Evolutionary conservation across 108 stramenopile species (phyloP).

Genomic region (Skeletonema grethae): DNA sequence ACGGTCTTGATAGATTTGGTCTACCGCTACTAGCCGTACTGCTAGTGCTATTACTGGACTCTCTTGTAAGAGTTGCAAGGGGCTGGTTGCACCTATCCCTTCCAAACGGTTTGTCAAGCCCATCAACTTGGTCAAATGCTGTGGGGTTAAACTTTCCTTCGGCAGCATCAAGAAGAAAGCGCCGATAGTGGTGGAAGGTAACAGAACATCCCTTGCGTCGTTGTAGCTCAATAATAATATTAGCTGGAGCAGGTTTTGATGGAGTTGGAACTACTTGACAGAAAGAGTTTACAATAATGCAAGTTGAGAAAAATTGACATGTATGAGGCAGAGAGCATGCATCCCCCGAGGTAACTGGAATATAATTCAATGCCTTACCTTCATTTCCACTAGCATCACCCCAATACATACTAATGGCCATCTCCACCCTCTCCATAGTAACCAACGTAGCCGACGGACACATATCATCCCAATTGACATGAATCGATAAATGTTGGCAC

Average conservation of each 20-base stretch:
- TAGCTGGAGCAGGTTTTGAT: conserved; percentile 22
- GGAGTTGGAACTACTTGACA: conserved; percentile 11
- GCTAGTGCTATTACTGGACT: background rate
- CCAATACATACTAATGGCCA: conserved; percentile 46
- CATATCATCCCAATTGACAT: conserved; percentile 47
- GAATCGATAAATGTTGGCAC: conserved; percentile 48
- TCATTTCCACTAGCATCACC: conserved; percentile 42
- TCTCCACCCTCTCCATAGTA: conserved; percentile 47
- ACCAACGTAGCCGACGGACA: conserved; percentile 33
- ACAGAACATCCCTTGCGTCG: conserved; percentile 82
- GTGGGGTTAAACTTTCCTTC: conserved; percentile 69
- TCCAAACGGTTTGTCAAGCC: conserved; percentile 41
- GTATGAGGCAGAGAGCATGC: background rate
- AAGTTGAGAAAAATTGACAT: background rate
- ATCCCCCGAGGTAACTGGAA: background rate
- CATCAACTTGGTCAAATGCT: conserved; percentile 31
- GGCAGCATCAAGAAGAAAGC: conserved; percentile 80
- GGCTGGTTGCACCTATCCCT: conserved; percentile 48
- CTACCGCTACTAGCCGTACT: conserved; percentile 3
- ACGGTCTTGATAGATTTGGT: conserved; percentile 20
- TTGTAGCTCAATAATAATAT: conserved; percentile 68
- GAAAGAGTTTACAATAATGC: background rate
- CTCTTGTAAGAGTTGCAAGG: conserved; percentile 26
- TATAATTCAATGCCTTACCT: conserved; percentile 12
- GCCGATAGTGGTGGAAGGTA: conserved; percentile 75